Base-by-base conservation (phyloP, 1,139 yeast species). In the Suhomyces yuchorum region DNA sequence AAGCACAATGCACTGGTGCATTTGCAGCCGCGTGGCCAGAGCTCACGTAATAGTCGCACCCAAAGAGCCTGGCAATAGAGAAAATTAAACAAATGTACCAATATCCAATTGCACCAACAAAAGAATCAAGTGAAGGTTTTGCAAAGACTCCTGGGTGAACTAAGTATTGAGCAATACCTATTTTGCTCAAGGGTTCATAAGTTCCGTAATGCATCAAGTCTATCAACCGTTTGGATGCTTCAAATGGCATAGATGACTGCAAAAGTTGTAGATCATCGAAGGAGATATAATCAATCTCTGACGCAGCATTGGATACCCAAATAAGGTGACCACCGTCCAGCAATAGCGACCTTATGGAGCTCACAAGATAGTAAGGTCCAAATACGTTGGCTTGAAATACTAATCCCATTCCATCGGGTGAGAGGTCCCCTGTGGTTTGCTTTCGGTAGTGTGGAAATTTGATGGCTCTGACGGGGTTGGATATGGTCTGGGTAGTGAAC, bases 141-240 rank as follows among this genome's bases (percentile, higher is more conserved):
- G 87, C 85, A 67, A 93, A 91, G 26, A 93, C 88, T 14, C 99
- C 99, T 0, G 99, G 99, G 54, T 95, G 97, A 6, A 87, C 84
- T 42, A 93, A 72, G 68, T 87, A 90, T 60, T 87, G 93, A 37
- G 72, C 73, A 43, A 93, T 80, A 1, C 84, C 85, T 11, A 77
- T 57, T 28, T 68, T 59, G 37, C 66, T 62, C 59, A 88, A 67
- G 14, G 69, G 59, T 50, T 79, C 64, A 61, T 80, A 86, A 1
- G 91, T 81, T 7, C 89, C 92, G 43, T 79, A 67, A 67, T 93
- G 99, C 46, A 90, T 68, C 49, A 92, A 75, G 64, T 95, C 99
- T 36, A 92, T 84, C 53, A 87, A 73, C 58, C 97, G 75, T 63
- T 95, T 95, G 1, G 98, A 91, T 5, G 96, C 96, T 65, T 92